Conservation (phyloP, 2,329 filamentous ascomycete genomes). For the Diaporthe ampelina region DNA sequence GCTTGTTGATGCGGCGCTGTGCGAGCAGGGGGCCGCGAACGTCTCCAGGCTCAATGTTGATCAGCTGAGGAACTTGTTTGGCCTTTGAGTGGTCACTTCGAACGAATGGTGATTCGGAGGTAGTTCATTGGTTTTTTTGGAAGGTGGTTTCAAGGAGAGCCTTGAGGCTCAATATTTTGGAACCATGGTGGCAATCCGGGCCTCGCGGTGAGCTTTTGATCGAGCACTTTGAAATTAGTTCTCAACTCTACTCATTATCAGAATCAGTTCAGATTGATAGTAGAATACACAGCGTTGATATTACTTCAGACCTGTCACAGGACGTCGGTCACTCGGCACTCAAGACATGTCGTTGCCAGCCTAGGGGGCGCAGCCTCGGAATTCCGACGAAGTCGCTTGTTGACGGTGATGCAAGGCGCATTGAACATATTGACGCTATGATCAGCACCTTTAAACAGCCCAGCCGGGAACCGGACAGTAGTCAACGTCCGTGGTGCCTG, state of each 20-base stretch:
- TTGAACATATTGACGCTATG: not conserved
- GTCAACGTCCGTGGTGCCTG: not conserved
- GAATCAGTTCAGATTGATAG: not conserved
- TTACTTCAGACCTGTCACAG: no score
- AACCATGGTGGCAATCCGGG: not conserved
- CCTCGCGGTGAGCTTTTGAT: not conserved
- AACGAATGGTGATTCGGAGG: not conserved
- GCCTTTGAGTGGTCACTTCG: not conserved
- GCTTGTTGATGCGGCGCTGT: constrained; percentile 81
- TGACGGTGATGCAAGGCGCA: not conserved
- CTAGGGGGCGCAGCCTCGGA: not conserved
- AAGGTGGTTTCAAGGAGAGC: not conserved
- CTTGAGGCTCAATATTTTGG: not conserved
- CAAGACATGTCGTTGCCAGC: no score
- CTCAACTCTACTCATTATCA: not conserved
- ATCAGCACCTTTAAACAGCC: not conserved
- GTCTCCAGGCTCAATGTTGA: constrained; percentile 5
- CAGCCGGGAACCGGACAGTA: not conserved
- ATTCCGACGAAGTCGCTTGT: not conserved
- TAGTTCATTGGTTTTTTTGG: not conserved
- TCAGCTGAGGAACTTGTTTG: constrained; percentile 32
- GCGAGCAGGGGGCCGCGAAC: constrained; percentile 65
- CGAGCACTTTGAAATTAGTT: not conserved
- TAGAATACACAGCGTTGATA: not conserved
- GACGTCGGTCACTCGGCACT: no score